phyloP scores from a whole-genome alignment of 1,284 basidiomycete species.

The Melanopsichium pennsylvanicum region DNA sequence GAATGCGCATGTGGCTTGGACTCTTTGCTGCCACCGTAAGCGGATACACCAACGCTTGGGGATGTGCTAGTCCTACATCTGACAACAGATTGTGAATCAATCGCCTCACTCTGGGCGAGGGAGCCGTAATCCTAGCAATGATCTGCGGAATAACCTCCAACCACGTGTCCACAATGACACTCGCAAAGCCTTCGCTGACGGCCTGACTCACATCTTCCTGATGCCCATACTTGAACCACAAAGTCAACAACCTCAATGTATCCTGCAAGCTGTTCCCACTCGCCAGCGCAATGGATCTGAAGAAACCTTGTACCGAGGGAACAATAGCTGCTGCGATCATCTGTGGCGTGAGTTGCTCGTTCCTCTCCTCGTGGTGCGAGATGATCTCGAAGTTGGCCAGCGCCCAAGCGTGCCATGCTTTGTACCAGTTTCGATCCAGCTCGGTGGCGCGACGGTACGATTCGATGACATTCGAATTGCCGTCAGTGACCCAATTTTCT shows the following conservation, averaged over 20 bases:
- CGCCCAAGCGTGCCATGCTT: constrained; percentile 99
- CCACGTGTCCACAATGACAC: constrained; percentile 97
- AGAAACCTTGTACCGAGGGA: constrained; percentile 91
- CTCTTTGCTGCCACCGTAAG: constrained; percentile 98
- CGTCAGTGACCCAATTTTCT: constrained; percentile 74
- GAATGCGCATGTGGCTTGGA: constrained; percentile 81
- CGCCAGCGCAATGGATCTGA: constrained; percentile 91
- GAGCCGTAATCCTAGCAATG: constrained; percentile 97
- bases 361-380: constrained; percentile 67
- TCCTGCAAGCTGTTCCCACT: constrained; percentile 90
- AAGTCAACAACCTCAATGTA: constrained; percentile 86
- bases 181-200: constrained; percentile 85
- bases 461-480: constrained; percentile 67
- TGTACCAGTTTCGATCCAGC: constrained; percentile 94
- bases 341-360: constrained; percentile 75
- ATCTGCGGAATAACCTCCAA: constrained; percentile 99
- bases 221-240: constrained; percentile 98
- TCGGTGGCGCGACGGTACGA: constrained; percentile 89
- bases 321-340: constrained; percentile 86
- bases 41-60: constrained; percentile 96
- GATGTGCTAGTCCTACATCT: constrained; percentile 94
- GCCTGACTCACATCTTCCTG: constrained; percentile 90
- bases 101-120: constrained; percentile 82
- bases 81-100: constrained; percentile 89
- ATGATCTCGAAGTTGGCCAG: constrained; percentile 96